Base-by-base conservation (phyloP, 441 rosid genomes). In the Populus hybrid region DNA sequence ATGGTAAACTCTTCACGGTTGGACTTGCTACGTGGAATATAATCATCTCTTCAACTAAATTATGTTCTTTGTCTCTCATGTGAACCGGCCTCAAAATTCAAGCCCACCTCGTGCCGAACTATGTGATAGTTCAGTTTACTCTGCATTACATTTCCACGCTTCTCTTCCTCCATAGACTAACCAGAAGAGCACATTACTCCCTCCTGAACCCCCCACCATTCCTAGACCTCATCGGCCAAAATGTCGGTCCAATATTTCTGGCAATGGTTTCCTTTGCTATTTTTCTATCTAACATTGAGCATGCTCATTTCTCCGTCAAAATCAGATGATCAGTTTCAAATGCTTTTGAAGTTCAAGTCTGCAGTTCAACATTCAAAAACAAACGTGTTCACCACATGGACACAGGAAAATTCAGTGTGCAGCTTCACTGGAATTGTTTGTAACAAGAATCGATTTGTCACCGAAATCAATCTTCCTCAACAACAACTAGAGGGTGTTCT, bases 341-440 rank as follows among this genome's bases (percentile, higher is more conserved):
- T 68, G 11, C 83, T 94, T 61, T 75, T 88, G 9, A 84, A 81
- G 29, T 77, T 92, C 73, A 85, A 90, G 75, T 72, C 89, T 0
- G 80, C 90, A 12, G 72, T 65, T 2, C 64, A 82, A 24, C 81
- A 89, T 3, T 85, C 83, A 59, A 69, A 80, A 26, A 68, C 84
- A 0, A 28, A 71, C 42, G 80, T 81, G 8, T 90, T 93, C 76
- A 69, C 61, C 42, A 87, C 98, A 2, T 95, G 99, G 99, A 82
- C 68, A 16, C 69, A 80, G 8, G 56, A 56, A 11, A 61, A 59
- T 40, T 63, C 76, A 38, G 65, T 75, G 0, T 93, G 97, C 83
- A 38, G 69, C 20, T 95, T 93, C 88, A 8, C 81, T 21, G 99
- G 98, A 79, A 74, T 95, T 82, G 76, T 83, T 21, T 93, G 98